Conservation (phyloP, 164 flowering plant species). For the Aristolochia contorta region DNA sequence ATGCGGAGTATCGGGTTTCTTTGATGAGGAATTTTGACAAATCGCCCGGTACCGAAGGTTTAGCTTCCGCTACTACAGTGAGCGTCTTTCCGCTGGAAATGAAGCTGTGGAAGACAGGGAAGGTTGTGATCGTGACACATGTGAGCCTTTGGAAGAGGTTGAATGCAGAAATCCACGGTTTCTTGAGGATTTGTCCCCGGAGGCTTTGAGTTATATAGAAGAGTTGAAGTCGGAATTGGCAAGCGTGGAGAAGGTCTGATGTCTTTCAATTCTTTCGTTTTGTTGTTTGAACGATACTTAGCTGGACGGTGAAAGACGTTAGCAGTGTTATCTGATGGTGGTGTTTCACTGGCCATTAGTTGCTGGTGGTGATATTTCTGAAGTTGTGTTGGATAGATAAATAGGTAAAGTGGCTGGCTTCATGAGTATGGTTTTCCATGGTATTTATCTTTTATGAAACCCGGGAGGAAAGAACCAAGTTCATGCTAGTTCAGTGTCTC, state of each 20-base stretch:
- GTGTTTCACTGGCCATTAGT: too few species aligned
- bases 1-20: slow-evolving; percentile 73
- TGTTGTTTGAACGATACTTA: too few species aligned
- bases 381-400: too few species aligned
- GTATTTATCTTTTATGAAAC: too few species aligned
- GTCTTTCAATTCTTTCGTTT: neutral
- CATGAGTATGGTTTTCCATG: too few species aligned
- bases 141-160: slow-evolving; percentile 15
- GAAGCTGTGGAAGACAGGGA: slow-evolving; percentile 17
- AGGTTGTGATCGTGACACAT: too few species aligned
- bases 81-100: slow-evolving; percentile 15
- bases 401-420: too few species aligned
- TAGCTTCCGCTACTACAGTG: slow-evolving; percentile 3
- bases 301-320: too few species aligned
- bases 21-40: slow-evolving; percentile 69
- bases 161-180: slow-evolving; percentile 20
- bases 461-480: too few species aligned
- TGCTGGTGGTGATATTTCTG: too few species aligned
- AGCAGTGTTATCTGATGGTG: too few species aligned
- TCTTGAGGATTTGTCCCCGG: slow-evolving; percentile 45
- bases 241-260: slow-evolving; percentile 38
- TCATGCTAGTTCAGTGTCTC: too few species aligned
- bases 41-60: slow-evolving; percentile 13
- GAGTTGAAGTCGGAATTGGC: slow-evolving; percentile 48
- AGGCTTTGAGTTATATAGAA: slow-evolving; percentile 53